Evolutionary conservation across 2,329 filamentous ascomycete species (phyloP).

Genomic region (Ascochyta fabae): DNA sequence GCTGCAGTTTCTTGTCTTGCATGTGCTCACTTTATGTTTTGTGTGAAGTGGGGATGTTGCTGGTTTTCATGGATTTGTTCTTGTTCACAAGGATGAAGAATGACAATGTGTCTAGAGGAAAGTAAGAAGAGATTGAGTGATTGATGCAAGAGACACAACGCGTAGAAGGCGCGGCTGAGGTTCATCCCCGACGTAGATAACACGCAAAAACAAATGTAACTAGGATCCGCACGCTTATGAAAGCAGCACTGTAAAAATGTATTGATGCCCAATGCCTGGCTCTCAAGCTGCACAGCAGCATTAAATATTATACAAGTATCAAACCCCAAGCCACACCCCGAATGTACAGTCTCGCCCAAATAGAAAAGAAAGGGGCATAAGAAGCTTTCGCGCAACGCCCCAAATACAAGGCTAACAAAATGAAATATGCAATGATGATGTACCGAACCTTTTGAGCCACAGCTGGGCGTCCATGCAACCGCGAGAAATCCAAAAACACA

Average conservation of each 20-base stretch:
- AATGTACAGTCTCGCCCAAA: constrained; percentile 17
- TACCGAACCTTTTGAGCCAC: constrained; percentile 15
- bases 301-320: constrained; percentile 39
- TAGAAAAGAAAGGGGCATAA: constrained; percentile 16
- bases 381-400: constrained; percentile 8
- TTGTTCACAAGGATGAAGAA: too few species aligned
- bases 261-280: not conserved
- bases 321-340: constrained; percentile 3
- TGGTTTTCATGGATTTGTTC: too few species aligned
- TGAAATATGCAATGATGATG: constrained; percentile 15
- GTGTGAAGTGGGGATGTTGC: too few species aligned
- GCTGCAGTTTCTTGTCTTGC: too few species aligned
- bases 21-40: too few species aligned
- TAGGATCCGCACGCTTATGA: not conserved
- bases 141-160: too few species aligned
- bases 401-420: constrained; percentile 4
- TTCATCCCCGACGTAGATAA: too few species aligned
- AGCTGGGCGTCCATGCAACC: constrained; percentile 14
- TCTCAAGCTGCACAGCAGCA: constrained; percentile 26
- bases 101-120: too few species aligned
- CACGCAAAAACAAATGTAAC: not conserved
- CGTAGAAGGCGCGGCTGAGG: too few species aligned
- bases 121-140: too few species aligned
- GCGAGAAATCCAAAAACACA: constrained; percentile 10
- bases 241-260: not conserved